These are phyloP conservation scores for Phaeosphaeriaceae sp. DNA, from an alignment of 2,329 filamentous ascomycete genomes.

Conservation along the genomic window DNA sequence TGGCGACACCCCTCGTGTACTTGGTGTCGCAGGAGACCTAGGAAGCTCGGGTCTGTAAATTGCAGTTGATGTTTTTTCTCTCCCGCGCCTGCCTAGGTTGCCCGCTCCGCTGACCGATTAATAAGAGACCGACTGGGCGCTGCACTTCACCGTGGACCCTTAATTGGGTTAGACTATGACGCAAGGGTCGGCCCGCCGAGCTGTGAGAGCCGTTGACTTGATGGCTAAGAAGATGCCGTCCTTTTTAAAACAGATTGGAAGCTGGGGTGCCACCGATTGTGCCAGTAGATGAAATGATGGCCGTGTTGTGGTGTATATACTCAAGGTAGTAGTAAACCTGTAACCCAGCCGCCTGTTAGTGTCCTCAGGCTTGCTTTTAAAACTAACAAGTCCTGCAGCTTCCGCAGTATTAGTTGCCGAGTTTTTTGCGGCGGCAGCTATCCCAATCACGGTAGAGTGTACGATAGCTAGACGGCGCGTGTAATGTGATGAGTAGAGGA, in stretches of 20 bases:
- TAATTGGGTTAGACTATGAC: slow-evolving; percentile 38
- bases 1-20: slow-evolving; percentile 24
- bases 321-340: slow-evolving; percentile 4
- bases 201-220: slow-evolving; percentile 22
- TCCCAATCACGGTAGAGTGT: slow-evolving; percentile 26
- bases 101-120: slow-evolving; percentile 3
- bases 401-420: slow-evolving; percentile 35
- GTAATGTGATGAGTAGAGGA: slow-evolving; percentile 25
- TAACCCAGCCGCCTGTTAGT: slow-evolving; percentile 22
- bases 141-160: slow-evolving; percentile 29
- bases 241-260: slow-evolving; percentile 1
- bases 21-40: slow-evolving; percentile 27
- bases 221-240: slow-evolving; percentile 3
- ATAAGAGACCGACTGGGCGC: slow-evolving; percentile 17
- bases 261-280: too few species aligned
- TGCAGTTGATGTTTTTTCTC: slow-evolving; percentile 24
- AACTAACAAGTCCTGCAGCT: slow-evolving; percentile 17
- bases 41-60: not conserved
- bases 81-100: slow-evolving; percentile 25
- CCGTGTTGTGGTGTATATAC: slow-evolving; percentile 2
- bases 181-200: slow-evolving; percentile 44
- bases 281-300: not conserved
- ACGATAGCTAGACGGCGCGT: slow-evolving; percentile 11
- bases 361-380: slow-evolving; percentile 29
- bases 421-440: slow-evolving; percentile 25